phyloP scores from a whole-genome alignment of 805 yeast species.

The Yamadazyma tumulicola region DNA sequence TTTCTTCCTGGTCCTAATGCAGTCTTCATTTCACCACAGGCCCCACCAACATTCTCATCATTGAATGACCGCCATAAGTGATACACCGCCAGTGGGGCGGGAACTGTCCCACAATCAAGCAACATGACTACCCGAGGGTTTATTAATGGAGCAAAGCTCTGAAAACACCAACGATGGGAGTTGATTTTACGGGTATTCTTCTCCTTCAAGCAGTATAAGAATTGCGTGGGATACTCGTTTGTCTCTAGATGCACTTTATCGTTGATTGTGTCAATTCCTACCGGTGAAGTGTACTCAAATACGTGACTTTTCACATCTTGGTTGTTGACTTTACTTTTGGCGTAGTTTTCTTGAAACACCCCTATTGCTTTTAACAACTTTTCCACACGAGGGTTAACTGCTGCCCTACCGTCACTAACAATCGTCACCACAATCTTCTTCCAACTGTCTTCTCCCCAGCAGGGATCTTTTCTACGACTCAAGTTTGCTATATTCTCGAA shows the following conservation, averaged over 20 bases:
- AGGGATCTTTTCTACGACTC: slow-evolving; percentile 56
- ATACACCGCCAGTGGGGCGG: slow-evolving; percentile 78
- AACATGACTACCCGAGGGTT: slow-evolving; percentile 81
- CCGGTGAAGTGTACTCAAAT: slow-evolving; percentile 90
- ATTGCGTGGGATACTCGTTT: slow-evolving; percentile 75
- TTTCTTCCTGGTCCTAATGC: slow-evolving; percentile 59
- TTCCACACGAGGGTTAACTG: slow-evolving; percentile 73
- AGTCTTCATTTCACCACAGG: slow-evolving; percentile 95
- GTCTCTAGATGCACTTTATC: slow-evolving; percentile 65
- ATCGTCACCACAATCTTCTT: slow-evolving; percentile 86
- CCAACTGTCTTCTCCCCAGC: slow-evolving; percentile 98
- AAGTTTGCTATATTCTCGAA: slow-evolving; percentile 82
- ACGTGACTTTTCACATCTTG: slow-evolving; percentile 80
- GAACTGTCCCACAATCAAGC: slow-evolving; percentile 93
- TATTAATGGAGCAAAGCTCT: slow-evolving; percentile 80
- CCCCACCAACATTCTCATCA: slow-evolving; percentile 85
- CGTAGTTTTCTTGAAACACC: slow-evolving; percentile 92
- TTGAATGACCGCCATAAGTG: slow-evolving; percentile 87
- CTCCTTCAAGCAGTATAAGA: slow-evolving; percentile 87
- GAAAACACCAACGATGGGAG: slow-evolving; percentile 96
- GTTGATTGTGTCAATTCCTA: slow-evolving; percentile 72
- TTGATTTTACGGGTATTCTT: slow-evolving; percentile 86
- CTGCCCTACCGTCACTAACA: slow-evolving; percentile 88
- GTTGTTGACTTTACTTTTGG: slow-evolving; percentile 84
- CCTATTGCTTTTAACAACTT: slow-evolving; percentile 85